phyloP scores from a whole-genome alignment of 2,329 filamentous ascomycete species.

The Juglanconis oblonga region DNA sequence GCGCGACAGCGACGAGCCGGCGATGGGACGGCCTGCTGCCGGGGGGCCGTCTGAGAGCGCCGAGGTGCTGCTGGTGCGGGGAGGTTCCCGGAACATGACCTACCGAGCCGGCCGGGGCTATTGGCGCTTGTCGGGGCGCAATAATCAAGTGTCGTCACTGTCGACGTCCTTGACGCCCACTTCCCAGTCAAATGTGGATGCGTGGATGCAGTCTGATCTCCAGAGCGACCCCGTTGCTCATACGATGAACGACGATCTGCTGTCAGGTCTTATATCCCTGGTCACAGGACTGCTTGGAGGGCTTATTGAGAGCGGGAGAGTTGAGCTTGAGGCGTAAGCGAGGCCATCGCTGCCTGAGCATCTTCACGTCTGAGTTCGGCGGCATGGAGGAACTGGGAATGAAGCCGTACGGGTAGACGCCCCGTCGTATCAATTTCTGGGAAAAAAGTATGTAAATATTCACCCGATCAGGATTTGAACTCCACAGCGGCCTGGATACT shows the following conservation, averaged over 20 bases:
- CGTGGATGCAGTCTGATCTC: neutral
- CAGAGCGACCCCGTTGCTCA: neutral
- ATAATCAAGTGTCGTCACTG: slow-evolving; percentile 18
- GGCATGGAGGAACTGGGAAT: too few species aligned
- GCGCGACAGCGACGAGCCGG: slow-evolving; percentile 38
- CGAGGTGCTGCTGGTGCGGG: slow-evolving; percentile 42
- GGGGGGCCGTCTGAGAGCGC: slow-evolving; percentile 35
- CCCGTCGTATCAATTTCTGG: neutral
- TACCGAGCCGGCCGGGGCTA: slow-evolving; percentile 45
- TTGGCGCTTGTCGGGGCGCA: slow-evolving; percentile 53
- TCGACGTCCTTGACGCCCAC: neutral
- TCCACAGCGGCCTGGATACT: slow-evolving; percentile 1
- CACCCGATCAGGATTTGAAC: neutral
- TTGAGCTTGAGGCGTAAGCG: too few species aligned
- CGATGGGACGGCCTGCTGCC: slow-evolving; percentile 42
- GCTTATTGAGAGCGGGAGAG: too few species aligned
- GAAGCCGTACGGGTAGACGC: too few species aligned
- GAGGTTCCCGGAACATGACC: slow-evolving; percentile 47
- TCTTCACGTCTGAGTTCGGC: too few species aligned
- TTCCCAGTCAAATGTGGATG: neutral
- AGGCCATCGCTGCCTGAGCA: too few species aligned
- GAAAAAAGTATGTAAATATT: neutral
- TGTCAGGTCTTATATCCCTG: neutral
- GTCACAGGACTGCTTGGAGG: neutral
- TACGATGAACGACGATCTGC: neutral